Evolutionary conservation across 768 basidiomycete genomes (phyloP), one percentile per base, ranked within the genome.

Genomic region (Clavaria fumosa): DNA sequence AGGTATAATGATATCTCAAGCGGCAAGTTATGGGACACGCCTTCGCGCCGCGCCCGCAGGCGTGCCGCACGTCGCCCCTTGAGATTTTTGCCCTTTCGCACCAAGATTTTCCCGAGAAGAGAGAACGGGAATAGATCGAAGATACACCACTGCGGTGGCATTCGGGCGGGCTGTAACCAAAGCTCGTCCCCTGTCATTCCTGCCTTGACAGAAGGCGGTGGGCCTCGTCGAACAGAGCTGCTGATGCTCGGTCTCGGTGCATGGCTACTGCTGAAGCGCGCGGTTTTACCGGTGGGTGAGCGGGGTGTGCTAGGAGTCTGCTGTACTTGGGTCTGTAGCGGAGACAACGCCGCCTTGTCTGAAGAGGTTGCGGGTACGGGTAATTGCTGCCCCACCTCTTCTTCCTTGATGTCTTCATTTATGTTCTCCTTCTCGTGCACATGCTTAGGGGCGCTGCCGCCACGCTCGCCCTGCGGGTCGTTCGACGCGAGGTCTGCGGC

Each of bases 111-210:
- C 47, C 3, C 74, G 66, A 18, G 76, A 47, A 4, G 78, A 21
- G 78, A 78, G 53, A 81, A 76, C 12, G 78, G 78, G 56, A 78
- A 80, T 5, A 79, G 43, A 48, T 80, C 78, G 40, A 77, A 69
- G 24, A 75, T 23, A 37, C 67, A 60, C 45, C 69, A 75, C 49
- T 66, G 66, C 1, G 77, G 76, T 3, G 78, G 75, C 51, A 63
- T 62, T 31, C 55, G 55, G 3, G 70, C 64, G 3, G 78, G 76
- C 10, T 69, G 49, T 18, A 78, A 55, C 40, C 31, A 27, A 31
- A 3, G 12, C 15, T 14, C 15, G 19, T 19, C n/a, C 3, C 31
- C 63, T 57, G 9, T 61, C 56, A 37, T 47, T 45, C 12, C 47
- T 3, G 19, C n/a, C 19, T 19, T 15, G 9, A 14, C 26, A 28